phyloP scores from a whole-genome alignment of 225 moss, liverwort and hornwort genomes.

The Thuidium tamariscinum region DNA sequence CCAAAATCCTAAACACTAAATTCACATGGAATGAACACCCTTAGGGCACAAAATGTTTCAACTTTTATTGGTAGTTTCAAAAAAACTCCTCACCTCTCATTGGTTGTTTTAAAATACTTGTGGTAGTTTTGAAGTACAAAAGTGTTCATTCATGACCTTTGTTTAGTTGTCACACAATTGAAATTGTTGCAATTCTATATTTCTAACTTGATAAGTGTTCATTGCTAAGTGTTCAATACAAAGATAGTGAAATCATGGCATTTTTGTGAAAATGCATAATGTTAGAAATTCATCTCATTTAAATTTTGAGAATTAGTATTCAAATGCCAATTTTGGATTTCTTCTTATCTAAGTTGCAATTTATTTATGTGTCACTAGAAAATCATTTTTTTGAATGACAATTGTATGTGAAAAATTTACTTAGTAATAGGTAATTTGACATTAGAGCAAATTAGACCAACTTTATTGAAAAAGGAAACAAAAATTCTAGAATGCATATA shows the following conservation, averaged over 20 bases:
- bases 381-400: neutral
- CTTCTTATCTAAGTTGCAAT: neutral
- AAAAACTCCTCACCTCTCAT: neutral
- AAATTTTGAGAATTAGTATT: neutral
- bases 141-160: neutral
- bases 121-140: neutral
- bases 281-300: neutral
- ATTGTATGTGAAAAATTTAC: too few species aligned
- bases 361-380: neutral
- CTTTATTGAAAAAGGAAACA: neutral
- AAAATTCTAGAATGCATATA: fast-evolving
- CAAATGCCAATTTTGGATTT: neutral
- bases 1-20: too few species aligned
- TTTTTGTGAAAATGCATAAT: neutral
- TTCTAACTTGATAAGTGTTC: neutral
- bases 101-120: neutral
- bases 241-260: neutral
- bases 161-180: neutral
- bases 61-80: neutral
- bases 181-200: neutral
- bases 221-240: neutral
- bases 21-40: neutral
- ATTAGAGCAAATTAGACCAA: neutral
- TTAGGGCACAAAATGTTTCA: neutral
- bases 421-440: fast-evolving